Evolutionary conservation across 75 land plant species (phyloP).

Genomic region (Sequoiadendron giganteum): DNA sequence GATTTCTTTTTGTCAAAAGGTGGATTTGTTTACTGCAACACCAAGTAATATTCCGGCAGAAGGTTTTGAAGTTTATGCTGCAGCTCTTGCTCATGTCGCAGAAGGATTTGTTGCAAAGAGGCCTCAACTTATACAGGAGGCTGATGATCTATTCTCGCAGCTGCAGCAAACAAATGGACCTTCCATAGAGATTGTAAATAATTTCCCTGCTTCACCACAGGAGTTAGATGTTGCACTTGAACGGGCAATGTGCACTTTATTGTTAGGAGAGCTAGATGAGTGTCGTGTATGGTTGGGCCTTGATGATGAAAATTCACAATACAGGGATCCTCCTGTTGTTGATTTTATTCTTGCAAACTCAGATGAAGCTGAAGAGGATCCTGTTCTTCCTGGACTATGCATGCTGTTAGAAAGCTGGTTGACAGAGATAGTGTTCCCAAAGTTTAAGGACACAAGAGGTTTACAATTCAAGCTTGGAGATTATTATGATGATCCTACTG

Average conservation of each 20-base stretch:
- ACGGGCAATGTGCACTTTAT: slow-evolving; percentile 79
- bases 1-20: slow-evolving; percentile 32
- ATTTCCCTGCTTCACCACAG: slow-evolving; percentile 25
- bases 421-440: slow-evolving; percentile 79
- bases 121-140: slow-evolving; percentile 78
- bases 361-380: slow-evolving; percentile 56
- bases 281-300: slow-evolving; percentile 86
- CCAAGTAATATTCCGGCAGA: slow-evolving; percentile 90
- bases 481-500: slow-evolving; percentile 90
- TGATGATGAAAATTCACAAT: slow-evolving; percentile 62
- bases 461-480: slow-evolving; percentile 65
- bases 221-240: slow-evolving; percentile 74
- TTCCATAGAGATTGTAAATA: slow-evolving; percentile 21
- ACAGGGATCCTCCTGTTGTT: slow-evolving; percentile 69
- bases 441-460: slow-evolving; percentile 76
- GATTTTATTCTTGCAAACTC: slow-evolving; percentile 74
- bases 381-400: slow-evolving; percentile 81
- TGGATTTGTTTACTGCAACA: slow-evolving; percentile 72
- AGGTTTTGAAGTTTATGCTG: slow-evolving; percentile 81
- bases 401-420: slow-evolving; percentile 89
- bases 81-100: slow-evolving; percentile 87
- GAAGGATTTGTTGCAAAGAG: slow-evolving; percentile 74
- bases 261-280: slow-evolving; percentile 80
- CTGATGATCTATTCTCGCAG: slow-evolving; percentile 68
- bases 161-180: slow-evolving; percentile 71